A percentile compares a stretch with the other conserved stretches of the same genome.
Evolutionary conservation across 2,329 filamentous ascomycete genomes (phyloP).

Genomic region (Ambrosiella cleistominuta): DNA sequence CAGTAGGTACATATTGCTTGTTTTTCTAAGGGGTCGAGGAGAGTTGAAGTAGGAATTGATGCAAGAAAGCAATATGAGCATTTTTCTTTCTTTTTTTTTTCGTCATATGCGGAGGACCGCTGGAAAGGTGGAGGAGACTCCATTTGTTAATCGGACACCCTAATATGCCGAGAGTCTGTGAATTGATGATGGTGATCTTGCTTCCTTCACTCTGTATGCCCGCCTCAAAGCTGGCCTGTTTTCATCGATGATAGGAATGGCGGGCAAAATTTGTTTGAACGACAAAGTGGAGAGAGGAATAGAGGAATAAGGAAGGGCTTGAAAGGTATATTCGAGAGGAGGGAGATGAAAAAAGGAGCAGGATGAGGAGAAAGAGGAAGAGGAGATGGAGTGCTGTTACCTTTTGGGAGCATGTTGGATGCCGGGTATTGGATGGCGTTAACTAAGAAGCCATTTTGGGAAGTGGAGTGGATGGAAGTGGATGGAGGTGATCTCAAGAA

Average conservation of each 20-base stretch:
- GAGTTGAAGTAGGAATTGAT: neutral
- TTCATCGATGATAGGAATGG: neutral
- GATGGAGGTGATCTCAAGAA: neutral
- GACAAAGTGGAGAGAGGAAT: too few relatives aligned
- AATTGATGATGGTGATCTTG: neutral
- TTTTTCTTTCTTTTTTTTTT: neutral
- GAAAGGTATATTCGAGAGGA: too few relatives aligned
- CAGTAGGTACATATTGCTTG: neutral
- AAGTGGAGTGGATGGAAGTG: neutral
- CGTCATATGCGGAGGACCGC: neutral
- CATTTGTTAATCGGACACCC: neutral
- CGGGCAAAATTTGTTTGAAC: neutral
- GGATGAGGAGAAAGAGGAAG: neutral
- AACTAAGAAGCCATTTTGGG: neutral
- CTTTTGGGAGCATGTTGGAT: neutral
- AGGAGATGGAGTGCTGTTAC: neutral
- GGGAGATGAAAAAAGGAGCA: neutral
- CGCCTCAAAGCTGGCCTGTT: neutral
- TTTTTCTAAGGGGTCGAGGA: neutral
- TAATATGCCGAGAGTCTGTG: neutral
- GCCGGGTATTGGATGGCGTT: neutral
- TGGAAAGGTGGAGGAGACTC: neutral
- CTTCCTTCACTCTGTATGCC: neutral
- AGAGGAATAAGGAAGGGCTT: too few relatives aligned
- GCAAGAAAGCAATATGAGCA: neutral